A percentile compares a stretch with the other conserved stretches of the same genome.
Conservation (phyloP, 768 basidiomycete genomes). For the Leucosporidium creatinivorum region DNA sequence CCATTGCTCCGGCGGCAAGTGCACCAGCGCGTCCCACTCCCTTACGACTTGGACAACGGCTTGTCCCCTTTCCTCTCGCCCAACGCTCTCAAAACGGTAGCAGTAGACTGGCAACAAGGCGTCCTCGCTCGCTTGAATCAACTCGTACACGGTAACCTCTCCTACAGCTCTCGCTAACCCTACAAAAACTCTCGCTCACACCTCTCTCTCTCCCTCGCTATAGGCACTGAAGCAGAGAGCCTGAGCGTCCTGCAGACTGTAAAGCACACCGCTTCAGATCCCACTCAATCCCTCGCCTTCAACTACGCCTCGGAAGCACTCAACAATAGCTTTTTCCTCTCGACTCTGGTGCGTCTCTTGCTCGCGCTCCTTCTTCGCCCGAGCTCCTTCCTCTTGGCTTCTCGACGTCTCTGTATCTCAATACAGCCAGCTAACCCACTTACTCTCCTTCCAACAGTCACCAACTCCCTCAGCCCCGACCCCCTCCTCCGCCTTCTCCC, state of each 20-base stretch:
- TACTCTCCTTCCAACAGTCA: not conserved
- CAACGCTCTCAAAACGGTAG: conserved; percentile 60
- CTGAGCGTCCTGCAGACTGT: conserved; percentile 64
- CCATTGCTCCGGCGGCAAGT: not conserved
- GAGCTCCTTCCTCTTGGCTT: no score
- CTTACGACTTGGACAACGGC: conserved; percentile 63
- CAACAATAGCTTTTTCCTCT: conserved; percentile 92
- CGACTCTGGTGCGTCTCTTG: conserved; percentile 60
- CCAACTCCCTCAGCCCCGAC: conserved; percentile 5
- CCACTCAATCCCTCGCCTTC: conserved; percentile 62
- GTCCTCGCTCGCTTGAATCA: conserved; percentile 69
- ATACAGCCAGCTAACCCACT: not conserved
- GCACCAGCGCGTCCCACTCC: conserved; percentile 47
- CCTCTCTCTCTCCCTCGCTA: not conserved
- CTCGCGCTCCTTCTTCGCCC: not conserved
- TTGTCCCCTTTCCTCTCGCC: conserved; percentile 73
- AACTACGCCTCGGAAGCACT: conserved; percentile 86
- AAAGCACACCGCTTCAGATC: conserved; percentile 56
- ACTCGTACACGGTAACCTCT: conserved; percentile 56
- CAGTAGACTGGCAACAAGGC: conserved; percentile 79
- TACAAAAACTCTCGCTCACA: no score
- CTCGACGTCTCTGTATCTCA: no score
- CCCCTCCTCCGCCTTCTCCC: conserved; percentile 5
- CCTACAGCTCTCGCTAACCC: not conserved
- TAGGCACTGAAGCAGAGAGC: conserved; percentile 55